Percentiles rank a stretch among this genome's conserved stretches.
Conservation (phyloP, 495 filamentous ascomycete species). For the Penicillium turbatum region DNA sequence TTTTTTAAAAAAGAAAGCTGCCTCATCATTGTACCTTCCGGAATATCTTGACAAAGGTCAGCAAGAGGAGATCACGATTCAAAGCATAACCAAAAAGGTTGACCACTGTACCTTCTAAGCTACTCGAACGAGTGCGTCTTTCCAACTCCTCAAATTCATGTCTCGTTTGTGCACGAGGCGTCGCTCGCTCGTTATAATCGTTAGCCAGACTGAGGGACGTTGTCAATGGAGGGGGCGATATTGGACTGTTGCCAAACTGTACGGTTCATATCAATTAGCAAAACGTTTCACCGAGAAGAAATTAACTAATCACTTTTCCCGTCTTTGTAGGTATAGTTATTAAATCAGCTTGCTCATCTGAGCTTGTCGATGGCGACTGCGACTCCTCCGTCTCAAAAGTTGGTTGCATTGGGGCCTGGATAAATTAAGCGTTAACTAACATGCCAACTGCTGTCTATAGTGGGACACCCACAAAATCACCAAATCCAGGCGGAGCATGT, state of each 20-base stretch:
- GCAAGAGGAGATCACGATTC: constrained; percentile 8
- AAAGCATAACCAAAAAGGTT: not conserved
- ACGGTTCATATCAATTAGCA: constrained; percentile 12
- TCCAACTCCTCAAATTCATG: constrained; percentile 61
- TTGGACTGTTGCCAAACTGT: constrained; percentile 35
- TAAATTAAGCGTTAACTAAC: not conserved
- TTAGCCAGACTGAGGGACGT: constrained; percentile 63
- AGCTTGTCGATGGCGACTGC: constrained; percentile 2
- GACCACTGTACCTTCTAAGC: constrained; percentile 63
- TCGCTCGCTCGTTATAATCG: constrained; percentile 64
- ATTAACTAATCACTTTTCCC: constrained; percentile 14
- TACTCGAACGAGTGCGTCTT: constrained; percentile 48
- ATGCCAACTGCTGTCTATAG: not conserved
- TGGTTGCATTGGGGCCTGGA: constrained; percentile 3
- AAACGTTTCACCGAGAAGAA: not conserved
- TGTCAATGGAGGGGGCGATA: constrained; percentile 61
- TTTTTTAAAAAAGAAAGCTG: too few species aligned
- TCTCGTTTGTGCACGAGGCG: constrained; percentile 77
- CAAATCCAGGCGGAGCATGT: constrained; percentile 77
- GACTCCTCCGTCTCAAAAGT: not conserved
- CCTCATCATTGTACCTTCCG: constrained; percentile 30
- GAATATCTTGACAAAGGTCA: constrained; percentile 38
- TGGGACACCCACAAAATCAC: constrained; percentile 60
- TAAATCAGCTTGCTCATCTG: not conserved
- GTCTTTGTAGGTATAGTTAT: constrained; percentile 15